Evolutionary conservation across 2,329 filamentous ascomycete species (phyloP).

Genomic region (Pyrenochaeta sp.): DNA sequence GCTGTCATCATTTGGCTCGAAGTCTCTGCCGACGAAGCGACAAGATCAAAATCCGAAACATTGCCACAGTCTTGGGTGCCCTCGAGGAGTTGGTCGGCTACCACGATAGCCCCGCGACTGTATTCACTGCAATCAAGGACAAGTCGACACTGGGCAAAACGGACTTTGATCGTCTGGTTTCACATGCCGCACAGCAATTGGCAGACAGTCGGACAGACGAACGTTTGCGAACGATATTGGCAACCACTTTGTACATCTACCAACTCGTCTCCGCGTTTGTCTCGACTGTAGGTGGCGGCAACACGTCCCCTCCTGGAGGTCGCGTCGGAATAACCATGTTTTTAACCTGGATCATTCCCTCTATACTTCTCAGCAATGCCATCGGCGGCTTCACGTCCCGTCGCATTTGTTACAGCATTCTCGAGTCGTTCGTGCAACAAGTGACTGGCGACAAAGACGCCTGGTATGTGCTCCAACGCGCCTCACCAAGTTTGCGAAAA

Average conservation of each 20-base stretch:
- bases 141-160: not conserved
- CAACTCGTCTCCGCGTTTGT: slow-evolving; percentile 18
- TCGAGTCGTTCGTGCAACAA: slow-evolving; percentile 17
- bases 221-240: slow-evolving; percentile 19
- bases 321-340: slow-evolving; percentile 30
- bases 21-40: not conserved
- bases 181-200: slow-evolving; percentile 11
- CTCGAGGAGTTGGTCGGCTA: slow-evolving; percentile 18
- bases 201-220: slow-evolving; percentile 23
- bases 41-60: slow-evolving; percentile 3
- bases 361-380: slow-evolving; percentile 27
- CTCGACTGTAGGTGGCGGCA: slow-evolving; percentile 16
- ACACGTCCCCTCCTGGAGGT: slow-evolving; percentile 23
- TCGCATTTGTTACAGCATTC: slow-evolving; percentile 20
- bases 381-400: slow-evolving; percentile 27
- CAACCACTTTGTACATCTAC: slow-evolving; percentile 22
- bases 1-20: slow-evolving; percentile 9
- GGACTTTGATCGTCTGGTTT: slow-evolving; percentile 4
- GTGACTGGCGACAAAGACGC: slow-evolving; percentile 1
- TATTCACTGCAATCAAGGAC: slow-evolving; percentile 4
- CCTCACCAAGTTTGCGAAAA: not conserved
- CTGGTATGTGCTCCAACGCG: slow-evolving; percentile 4
- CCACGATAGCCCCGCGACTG: slow-evolving; percentile 4
- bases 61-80: slow-evolving; percentile 13
- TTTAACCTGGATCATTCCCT: slow-evolving; percentile 30